These are phyloP conservation scores for Trichoderma arundinaceum DNA, from an alignment of 2,329 filamentous ascomycete species.

Conservation along the genomic window DNA sequence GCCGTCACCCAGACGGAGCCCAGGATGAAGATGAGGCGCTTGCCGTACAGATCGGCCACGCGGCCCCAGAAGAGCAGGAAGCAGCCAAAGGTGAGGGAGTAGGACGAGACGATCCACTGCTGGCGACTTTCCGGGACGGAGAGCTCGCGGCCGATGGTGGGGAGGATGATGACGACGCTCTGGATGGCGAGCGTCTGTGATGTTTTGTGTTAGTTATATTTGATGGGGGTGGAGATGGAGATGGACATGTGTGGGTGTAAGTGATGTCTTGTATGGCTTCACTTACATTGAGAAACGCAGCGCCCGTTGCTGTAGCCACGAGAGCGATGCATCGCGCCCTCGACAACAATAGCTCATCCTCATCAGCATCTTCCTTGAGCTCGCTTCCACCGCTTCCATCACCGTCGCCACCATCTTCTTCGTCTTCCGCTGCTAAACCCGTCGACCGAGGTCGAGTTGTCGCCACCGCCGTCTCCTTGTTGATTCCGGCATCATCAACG, in stretches of 20 bases:
- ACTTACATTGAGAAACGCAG: constrained; percentile 61
- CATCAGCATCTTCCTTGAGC: constrained; percentile 34
- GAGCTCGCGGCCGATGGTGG: constrained; percentile 63
- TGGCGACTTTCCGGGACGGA: constrained; percentile 62
- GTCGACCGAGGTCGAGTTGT: not conserved
- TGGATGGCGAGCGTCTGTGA: constrained; percentile 61
- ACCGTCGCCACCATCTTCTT: not conserved
- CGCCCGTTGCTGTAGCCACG: constrained; percentile 60
- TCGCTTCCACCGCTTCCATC: not conserved
- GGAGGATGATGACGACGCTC: constrained; percentile 65
- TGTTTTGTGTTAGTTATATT: not conserved
- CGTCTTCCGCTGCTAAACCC: not conserved
- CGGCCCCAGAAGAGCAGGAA: constrained; percentile 72
- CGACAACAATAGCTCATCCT: constrained; percentile 48
- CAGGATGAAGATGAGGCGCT: constrained; percentile 67
- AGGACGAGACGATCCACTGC: constrained; percentile 72
- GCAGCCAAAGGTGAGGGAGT: constrained; percentile 69
- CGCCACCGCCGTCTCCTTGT: constrained; percentile 6
- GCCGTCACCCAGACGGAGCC: constrained; percentile 68
- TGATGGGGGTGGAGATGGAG: not conserved
- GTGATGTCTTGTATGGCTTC: not conserved
- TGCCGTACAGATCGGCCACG: constrained; percentile 70
- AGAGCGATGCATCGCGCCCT: constrained; percentile 60
- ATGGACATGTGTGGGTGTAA: not conserved
- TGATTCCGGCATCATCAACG: not conserved